phyloP scores from a whole-genome alignment of 2,329 filamentous ascomycete genomes.

The Alternaria sp. region DNA sequence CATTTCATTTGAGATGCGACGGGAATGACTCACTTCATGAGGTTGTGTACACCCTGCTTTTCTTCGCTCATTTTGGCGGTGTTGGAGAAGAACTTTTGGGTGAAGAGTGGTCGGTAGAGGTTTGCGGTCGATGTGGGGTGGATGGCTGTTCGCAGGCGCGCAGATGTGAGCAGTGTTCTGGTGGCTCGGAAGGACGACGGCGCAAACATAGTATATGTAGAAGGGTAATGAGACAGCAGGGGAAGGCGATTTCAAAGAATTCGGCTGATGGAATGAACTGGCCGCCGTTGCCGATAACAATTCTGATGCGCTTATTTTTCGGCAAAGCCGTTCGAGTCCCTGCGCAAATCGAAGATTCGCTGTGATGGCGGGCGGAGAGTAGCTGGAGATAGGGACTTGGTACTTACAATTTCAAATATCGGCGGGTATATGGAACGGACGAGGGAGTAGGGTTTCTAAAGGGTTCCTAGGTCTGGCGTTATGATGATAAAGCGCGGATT shows the following conservation, averaged over 20 bases:
- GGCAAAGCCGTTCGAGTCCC: slow-evolving; percentile 37
- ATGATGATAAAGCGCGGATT: slow-evolving; percentile 33
- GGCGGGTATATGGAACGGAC: slow-evolving; percentile 21
- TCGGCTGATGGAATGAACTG: slow-evolving; percentile 43
- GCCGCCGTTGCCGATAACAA: slow-evolving; percentile 39
- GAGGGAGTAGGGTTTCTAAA: slow-evolving; percentile 7
- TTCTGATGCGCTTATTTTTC: slow-evolving; percentile 36
- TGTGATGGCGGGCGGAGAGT: slow-evolving; percentile 8
- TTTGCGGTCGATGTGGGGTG: slow-evolving; percentile 34
- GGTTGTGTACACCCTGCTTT: slow-evolving; percentile 56
- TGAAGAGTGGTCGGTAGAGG: slow-evolving; percentile 45
- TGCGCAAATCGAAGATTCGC: slow-evolving; percentile 23
- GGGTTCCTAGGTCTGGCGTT: slow-evolving; percentile 15
- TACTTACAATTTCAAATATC: slow-evolving; percentile 35
- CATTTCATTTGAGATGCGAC: slow-evolving; percentile 1
- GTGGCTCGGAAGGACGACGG: slow-evolving; percentile 42
- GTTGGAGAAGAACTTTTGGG: slow-evolving; percentile 49
- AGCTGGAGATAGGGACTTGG: slow-evolving; percentile 1
- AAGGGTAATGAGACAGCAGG: slow-evolving; percentile 25
- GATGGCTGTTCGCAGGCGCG: slow-evolving; percentile 45
- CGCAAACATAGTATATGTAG: slow-evolving; percentile 50
- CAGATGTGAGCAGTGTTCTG: slow-evolving; percentile 53
- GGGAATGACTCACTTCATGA: slow-evolving; percentile 48
- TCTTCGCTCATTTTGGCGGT: slow-evolving; percentile 52
- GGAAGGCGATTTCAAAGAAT: slow-evolving; percentile 44